A percentile compares a stretch with the other conserved stretches of the same genome.
phyloP scores from a whole-genome alignment of 805 yeast genomes.

The Cyberlindnera americana region DNA sequence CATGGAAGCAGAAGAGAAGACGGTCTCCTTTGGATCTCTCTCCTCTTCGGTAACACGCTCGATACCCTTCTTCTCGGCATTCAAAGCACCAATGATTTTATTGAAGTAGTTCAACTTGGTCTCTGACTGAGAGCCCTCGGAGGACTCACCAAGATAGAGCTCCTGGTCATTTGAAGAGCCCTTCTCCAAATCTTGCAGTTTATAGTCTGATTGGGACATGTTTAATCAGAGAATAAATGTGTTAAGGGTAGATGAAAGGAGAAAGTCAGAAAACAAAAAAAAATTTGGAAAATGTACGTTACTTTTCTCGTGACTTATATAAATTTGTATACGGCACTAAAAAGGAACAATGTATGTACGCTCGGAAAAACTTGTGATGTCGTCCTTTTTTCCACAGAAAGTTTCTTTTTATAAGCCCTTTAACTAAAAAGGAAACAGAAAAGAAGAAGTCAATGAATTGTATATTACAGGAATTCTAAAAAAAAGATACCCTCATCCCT shows the following conservation, averaged over 20 bases:
- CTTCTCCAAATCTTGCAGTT: conserved; percentile 24
- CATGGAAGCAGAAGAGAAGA: conserved; percentile 75
- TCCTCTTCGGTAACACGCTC: conserved; percentile 79
- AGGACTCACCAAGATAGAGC: conserved; percentile 21
- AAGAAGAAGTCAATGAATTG: too few species aligned
- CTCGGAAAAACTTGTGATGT: too few species aligned
- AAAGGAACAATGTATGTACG: too few species aligned
- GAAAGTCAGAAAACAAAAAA: too few species aligned
- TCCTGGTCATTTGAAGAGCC: conserved; percentile 19
- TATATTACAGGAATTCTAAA: too few species aligned
- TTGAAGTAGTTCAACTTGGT: conserved; percentile 22
- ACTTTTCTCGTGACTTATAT: too few species aligned
- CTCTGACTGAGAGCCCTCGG: conserved; percentile 19
- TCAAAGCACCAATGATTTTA: conserved; percentile 26
- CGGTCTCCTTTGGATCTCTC: conserved; percentile 56
- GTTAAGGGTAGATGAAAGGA: too few species aligned
- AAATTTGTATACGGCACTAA: conserved; percentile 6
- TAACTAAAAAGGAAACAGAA: too few species aligned
- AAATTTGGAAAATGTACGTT: too few species aligned
- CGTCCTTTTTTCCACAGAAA: too few species aligned
- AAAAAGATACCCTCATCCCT: too few species aligned
- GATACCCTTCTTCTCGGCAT: conserved; percentile 69
- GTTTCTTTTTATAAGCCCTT: too few species aligned
- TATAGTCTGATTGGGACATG: conserved; percentile 14
- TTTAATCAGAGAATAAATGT: background rate